A percentile compares a stretch with the other conserved stretches of the same genome.
Conservation (phyloP, 2,329 filamentous ascomycete genomes). For the Xenosphaeropsis pyriputrescens region DNA sequence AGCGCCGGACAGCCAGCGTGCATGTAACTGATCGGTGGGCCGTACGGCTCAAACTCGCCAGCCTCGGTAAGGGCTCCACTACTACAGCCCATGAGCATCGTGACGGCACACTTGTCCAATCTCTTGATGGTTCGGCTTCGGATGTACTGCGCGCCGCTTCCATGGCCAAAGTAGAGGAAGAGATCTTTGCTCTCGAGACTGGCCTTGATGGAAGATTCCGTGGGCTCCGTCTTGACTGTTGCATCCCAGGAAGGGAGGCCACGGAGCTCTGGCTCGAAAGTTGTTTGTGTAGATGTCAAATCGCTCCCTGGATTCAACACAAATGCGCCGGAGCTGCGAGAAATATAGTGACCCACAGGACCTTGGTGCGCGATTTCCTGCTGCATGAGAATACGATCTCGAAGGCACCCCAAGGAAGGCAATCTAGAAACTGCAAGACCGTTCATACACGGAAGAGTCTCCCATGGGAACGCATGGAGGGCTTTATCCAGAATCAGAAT, state of each 20-base stretch:
- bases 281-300: constrained; percentile 62
- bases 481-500: constrained; percentile 85
- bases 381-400: constrained; percentile 48
- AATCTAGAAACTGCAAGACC: constrained; percentile 71
- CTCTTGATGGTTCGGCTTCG: constrained; percentile 69
- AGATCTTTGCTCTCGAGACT: constrained; percentile 54
- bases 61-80: constrained; percentile 68
- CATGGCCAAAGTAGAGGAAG: constrained; percentile 91
- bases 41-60: constrained; percentile 82
- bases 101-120: constrained; percentile 63
- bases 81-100: constrained; percentile 89
- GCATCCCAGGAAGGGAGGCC: constrained; percentile 54
- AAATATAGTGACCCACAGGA: constrained; percentile 37
- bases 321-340: constrained; percentile 46
- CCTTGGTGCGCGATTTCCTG: constrained; percentile 5
- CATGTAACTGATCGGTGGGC: constrained; percentile 84
- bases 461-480: constrained; percentile 88
- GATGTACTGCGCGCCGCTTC: constrained; percentile 88
- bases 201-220: constrained; percentile 61
- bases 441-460: constrained; percentile 78
- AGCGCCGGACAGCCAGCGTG: constrained; percentile 76
- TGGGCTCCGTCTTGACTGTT: constrained; percentile 54
- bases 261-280: constrained; percentile 54
- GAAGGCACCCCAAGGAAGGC: constrained; percentile 71
- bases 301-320: constrained; percentile 86